Conservation (phyloP, 768 basidiomycete genomes). For the Hygrophoropsis aurantiaca region DNA sequence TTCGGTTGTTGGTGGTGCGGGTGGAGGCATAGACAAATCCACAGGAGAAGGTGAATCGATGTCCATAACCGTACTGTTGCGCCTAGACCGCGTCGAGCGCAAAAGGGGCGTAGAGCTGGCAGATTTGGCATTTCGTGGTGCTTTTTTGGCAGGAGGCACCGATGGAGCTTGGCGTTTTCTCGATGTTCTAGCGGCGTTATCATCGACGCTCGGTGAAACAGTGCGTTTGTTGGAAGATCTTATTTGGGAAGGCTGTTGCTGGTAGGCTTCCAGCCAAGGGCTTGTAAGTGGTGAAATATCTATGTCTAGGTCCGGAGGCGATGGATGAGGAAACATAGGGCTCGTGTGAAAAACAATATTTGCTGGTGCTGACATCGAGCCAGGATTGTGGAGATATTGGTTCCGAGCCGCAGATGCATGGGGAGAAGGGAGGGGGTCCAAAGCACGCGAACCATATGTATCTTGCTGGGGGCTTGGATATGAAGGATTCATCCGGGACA, state of each 20-base stretch:
- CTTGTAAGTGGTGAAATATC: slow-evolving; percentile 81
- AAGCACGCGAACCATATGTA: slow-evolving; percentile 20
- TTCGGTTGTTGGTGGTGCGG: slow-evolving; percentile 49
- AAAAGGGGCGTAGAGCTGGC: slow-evolving; percentile 62
- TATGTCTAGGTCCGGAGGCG: slow-evolving; percentile 58
- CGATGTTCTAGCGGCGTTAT: slow-evolving; percentile 38
- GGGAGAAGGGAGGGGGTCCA: slow-evolving; percentile 27
- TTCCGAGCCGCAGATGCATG: slow-evolving; percentile 26
- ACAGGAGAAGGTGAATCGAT: slow-evolving; percentile 82
- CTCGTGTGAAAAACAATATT: slow-evolving; percentile 63
- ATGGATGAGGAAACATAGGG: slow-evolving; percentile 39
- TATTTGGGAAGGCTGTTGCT: slow-evolving; percentile 28
- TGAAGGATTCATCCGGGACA: slow-evolving; percentile 60
- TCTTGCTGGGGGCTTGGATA: slow-evolving; percentile 32
- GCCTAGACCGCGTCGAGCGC: slow-evolving; percentile 42
- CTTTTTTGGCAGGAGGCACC: slow-evolving; percentile 18
- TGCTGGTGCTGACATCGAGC: slow-evolving; percentile 66
- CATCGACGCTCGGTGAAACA: slow-evolving; percentile 58
- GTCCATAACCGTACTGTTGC: slow-evolving; percentile 42
- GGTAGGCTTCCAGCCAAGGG: slow-evolving; percentile 73
- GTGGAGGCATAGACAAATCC: slow-evolving; percentile 87
- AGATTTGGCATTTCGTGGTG: slow-evolving; percentile 39
- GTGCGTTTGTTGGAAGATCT: slow-evolving; percentile 48
- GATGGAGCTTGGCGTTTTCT: slow-evolving; percentile 56
- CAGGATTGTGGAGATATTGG: slow-evolving; percentile 35